phyloP scores from a whole-genome alignment of 768 basidiomycete genomes.

The Lactarius akahatsu region DNA sequence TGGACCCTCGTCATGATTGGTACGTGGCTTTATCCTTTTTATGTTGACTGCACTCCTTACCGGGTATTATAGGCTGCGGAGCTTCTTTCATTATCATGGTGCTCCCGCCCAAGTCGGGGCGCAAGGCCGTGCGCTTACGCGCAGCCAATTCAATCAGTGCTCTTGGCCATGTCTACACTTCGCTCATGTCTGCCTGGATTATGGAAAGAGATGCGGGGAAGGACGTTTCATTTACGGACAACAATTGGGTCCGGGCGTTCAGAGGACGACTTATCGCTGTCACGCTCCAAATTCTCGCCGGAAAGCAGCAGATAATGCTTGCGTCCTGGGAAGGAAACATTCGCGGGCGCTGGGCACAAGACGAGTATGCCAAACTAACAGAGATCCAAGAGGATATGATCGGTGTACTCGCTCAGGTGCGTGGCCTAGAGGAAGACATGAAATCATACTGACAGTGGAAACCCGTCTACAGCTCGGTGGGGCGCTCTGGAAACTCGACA shows the following conservation, averaged over 20 bases:
- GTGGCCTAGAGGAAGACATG: conserved; percentile 10
- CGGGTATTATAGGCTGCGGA: conserved; percentile 39
- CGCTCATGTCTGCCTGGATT: conserved; percentile 45
- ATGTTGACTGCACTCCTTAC: background rate
- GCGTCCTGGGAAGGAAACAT: conserved; percentile 50
- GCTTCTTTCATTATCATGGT: conserved; percentile 57
- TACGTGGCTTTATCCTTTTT: conserved; percentile 28
- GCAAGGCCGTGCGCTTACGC: conserved; percentile 46
- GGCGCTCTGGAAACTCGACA: conserved; percentile 45
- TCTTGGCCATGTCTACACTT: conserved; percentile 45
- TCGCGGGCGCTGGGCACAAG: conserved; percentile 52
- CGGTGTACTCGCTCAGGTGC: conserved; percentile 39
- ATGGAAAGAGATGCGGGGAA: conserved; percentile 25
- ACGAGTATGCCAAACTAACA: conserved; percentile 47
- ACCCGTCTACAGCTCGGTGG: conserved; percentile 38
- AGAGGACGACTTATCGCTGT: conserved; percentile 36
- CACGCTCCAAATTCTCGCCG: conserved; percentile 36
- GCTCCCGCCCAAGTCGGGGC: conserved; percentile 51
- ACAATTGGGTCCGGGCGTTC: conserved; percentile 34
- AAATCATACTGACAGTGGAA: conserved; percentile 4
- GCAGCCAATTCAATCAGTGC: conserved; percentile 43
- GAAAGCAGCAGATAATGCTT: conserved; percentile 38
- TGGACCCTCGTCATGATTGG: conserved; percentile 53
- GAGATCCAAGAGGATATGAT: conserved; percentile 45
- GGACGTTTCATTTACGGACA: conserved; percentile 11